Evolutionary conservation across 1,139 yeast genomes (phyloP).

Genomic region (Debaryomyces singareniensis): DNA sequence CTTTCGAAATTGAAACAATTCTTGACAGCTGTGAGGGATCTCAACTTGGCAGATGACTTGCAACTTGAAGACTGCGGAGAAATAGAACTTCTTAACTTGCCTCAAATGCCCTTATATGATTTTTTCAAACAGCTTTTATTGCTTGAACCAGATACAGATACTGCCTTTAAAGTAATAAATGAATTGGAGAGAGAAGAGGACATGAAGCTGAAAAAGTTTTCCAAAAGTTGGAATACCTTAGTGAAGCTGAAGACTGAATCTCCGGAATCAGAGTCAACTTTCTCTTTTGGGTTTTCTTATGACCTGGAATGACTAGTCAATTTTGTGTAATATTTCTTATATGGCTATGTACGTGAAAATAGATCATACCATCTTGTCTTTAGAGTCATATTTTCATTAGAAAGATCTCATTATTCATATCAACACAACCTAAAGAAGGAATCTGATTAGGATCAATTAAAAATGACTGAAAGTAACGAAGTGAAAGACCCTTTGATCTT

Average conservation of each 20-base stretch:
- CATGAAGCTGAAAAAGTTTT: neutral
- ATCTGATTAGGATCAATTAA: too few species aligned
- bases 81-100: conserved; percentile 19
- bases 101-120: conserved; percentile 53
- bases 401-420: too few species aligned
- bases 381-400: too few species aligned
- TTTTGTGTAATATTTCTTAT: conserved; percentile 6
- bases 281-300: conserved; percentile 28
- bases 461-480: conserved; percentile 1
- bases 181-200: neutral
- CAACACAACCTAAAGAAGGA: too few species aligned
- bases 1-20: conserved; percentile 8
- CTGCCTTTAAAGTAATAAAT: conserved; percentile 1
- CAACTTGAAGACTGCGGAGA: conserved; percentile 41
- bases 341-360: too few species aligned
- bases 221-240: conserved; percentile 13
- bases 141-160: conserved; percentile 3
- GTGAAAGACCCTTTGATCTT: conserved; percentile 32
- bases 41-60: conserved; percentile 16
- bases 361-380: too few species aligned
- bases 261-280: conserved; percentile 8
- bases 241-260: neutral
- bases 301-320: conserved; percentile 2
- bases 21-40: conserved; percentile 12
- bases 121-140: conserved; percentile 43